These are phyloP conservation scores for Pharus latifolius DNA, from an alignment of 176 grass and related monocot genomes.

Conservation along the genomic window DNA sequence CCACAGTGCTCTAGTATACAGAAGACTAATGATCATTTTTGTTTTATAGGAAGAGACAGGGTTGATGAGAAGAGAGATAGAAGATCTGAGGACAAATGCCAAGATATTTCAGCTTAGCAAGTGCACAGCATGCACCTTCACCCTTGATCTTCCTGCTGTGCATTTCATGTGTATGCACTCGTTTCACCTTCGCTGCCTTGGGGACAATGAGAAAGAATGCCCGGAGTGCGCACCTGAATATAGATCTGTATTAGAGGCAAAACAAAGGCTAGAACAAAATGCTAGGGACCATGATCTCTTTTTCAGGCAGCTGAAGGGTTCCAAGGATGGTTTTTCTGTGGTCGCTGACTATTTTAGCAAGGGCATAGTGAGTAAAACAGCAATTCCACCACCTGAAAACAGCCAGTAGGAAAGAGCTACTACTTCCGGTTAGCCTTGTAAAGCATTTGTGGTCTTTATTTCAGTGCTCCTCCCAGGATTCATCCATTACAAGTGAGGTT, in stretches of 20 bases:
- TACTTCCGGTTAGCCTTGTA: too few relatives aligned
- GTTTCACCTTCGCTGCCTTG: conserved; percentile 26
- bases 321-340: conserved; percentile 33
- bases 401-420: too few relatives aligned
- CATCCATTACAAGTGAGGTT: too few relatives aligned
- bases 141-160: conserved; percentile 73
- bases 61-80: conserved; percentile 82
- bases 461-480: too few relatives aligned
- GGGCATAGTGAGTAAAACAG: conserved; percentile 88
- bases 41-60: conserved; percentile 66
- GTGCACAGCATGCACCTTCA: conserved; percentile 85
- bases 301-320: conserved; percentile 69
- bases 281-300: conserved; percentile 85
- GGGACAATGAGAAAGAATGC: conserved; percentile 35
- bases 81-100: conserved; percentile 80
- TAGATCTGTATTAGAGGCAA: conserved; percentile 68
- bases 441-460: too few relatives aligned
- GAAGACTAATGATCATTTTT: too few relatives aligned
- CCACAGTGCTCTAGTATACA: too few relatives aligned
- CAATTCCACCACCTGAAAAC: neutral
- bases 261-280: conserved; percentile 79
- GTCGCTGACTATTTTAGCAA: conserved; percentile 95
- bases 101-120: conserved; percentile 97
- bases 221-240: conserved; percentile 47
- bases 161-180: conserved; percentile 58